A percentile compares a stretch with the other conserved stretches of the same genome.
These are phyloP conservation scores for Leonotis leonurus DNA, from an alignment of 257 asterid genomes.

Conservation along the genomic window DNA sequence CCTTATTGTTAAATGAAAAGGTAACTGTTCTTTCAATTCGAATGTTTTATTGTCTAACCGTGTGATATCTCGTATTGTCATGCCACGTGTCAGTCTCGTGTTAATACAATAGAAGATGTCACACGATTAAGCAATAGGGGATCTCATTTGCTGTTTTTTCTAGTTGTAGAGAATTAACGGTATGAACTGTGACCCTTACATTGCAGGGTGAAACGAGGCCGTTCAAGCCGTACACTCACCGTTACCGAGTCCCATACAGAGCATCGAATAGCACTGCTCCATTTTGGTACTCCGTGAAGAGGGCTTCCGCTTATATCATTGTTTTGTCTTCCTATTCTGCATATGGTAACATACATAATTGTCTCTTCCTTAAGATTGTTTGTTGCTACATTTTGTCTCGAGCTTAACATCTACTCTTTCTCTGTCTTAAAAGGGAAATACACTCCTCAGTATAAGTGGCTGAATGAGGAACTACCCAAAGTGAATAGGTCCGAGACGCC, in stretches of 20 bases:
- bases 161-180: background rate
- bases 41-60: too few relatives aligned
- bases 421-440: constrained; percentile 43
- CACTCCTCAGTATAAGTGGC: constrained; percentile 82
- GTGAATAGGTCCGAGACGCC: constrained; percentile 84
- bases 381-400: background rate
- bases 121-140: too few relatives aligned
- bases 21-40: too few relatives aligned
- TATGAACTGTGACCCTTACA: background rate
- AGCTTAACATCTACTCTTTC: background rate
- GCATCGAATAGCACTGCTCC: constrained; percentile 70
- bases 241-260: constrained; percentile 52
- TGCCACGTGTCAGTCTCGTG: too few relatives aligned
- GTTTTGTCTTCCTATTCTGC: constrained; percentile 88
- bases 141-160: too few relatives aligned
- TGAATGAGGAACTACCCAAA: constrained; percentile 56
- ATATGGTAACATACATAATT: too few relatives aligned
- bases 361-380: background rate
- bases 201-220: constrained; percentile 83
- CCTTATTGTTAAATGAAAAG: too few relatives aligned
- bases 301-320: constrained; percentile 86
- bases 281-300: constrained; percentile 83
- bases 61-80: too few relatives aligned
- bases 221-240: constrained; percentile 71
- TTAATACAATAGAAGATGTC: too few relatives aligned